Evolutionary conservation across 441 rosid genomes (phyloP).

Genomic region (Metrosideros polymorpha): DNA sequence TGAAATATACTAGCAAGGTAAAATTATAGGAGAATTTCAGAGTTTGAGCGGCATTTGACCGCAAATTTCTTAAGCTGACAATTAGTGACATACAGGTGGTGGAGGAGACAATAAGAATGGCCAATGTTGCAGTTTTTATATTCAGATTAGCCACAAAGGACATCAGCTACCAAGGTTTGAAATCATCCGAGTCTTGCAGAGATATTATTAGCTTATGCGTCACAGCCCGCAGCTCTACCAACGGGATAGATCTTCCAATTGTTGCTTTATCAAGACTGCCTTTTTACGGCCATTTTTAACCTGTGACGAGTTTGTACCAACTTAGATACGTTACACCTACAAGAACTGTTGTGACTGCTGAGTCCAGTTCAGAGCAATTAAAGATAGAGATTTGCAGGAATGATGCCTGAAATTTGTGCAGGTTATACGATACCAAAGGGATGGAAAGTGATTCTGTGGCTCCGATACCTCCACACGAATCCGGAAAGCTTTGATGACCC

Average conservation of each 20-base stretch:
- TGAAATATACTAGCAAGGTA: slow-evolving; percentile 27
- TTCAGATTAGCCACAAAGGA: slow-evolving; percentile 21
- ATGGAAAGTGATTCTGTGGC: background rate
- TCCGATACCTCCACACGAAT: background rate
- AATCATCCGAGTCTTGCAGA: background rate
- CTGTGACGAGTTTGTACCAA: too few relatives aligned
- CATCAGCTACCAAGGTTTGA: slow-evolving; percentile 22
- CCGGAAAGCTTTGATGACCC: background rate
- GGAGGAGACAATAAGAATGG: slow-evolving; percentile 34
- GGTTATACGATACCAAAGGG: background rate
- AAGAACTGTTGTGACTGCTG: background rate
- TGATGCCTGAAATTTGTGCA: background rate
- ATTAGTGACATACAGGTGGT: slow-evolving; percentile 14
- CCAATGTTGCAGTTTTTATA: slow-evolving; percentile 8
- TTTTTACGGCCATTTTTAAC: background rate
- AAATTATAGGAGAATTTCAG: background rate
- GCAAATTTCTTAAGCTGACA: background rate
- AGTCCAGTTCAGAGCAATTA: background rate
- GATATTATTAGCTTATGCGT: background rate
- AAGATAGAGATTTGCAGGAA: background rate
- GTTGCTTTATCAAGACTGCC: background rate
- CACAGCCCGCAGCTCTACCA: background rate
- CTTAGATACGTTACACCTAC: too few relatives aligned
- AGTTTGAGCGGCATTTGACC: background rate
- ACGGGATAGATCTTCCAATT: background rate